Percentiles rank a stretch among this genome's conserved stretches.
Conservation (phyloP, 2,329 filamentous ascomycete genomes). For the Ascochyta pisi region DNA sequence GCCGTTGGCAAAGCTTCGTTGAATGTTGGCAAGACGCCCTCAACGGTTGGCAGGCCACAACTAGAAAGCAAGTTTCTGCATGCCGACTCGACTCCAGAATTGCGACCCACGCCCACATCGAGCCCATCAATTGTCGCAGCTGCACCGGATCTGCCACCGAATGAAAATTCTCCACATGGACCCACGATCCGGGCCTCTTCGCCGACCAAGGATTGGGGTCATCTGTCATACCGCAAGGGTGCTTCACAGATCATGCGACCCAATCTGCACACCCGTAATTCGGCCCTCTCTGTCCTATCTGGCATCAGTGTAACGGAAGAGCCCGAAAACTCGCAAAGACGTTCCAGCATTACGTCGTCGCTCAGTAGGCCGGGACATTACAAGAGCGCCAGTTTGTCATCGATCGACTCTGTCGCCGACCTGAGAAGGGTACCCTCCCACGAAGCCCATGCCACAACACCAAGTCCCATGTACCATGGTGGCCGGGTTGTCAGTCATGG, state of each 20-base stretch:
- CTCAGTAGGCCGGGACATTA: conserved; percentile 40
- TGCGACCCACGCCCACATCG: conserved; percentile 45
- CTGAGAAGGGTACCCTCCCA: conserved; percentile 36
- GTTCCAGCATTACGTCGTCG: conserved; percentile 44
- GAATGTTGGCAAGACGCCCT: conserved; percentile 16
- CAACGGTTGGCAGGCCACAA: conserved; percentile 25
- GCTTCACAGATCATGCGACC: conserved; percentile 57
- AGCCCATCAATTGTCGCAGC: conserved; percentile 39
- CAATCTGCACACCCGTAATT: conserved; percentile 40
- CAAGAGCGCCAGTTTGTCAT: conserved; percentile 54
- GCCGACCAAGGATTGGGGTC: conserved; percentile 56
- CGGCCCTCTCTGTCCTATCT: conserved; percentile 42
- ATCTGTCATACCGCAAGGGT: conserved; percentile 58
- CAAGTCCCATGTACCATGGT: conserved; percentile 47
- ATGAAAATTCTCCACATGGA: conserved; percentile 17
- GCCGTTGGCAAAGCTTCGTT: conserved; percentile 6
- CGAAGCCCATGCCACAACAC: conserved; percentile 29
- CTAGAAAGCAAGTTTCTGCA: conserved; percentile 72
- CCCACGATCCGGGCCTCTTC: conserved; percentile 49
- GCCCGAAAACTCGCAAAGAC: conserved; percentile 34
- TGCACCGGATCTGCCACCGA: conserved; percentile 35
- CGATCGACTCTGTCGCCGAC: conserved; percentile 53
- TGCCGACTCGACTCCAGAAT: conserved; percentile 62
- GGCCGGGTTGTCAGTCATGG: conserved; percentile 35
- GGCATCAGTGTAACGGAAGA: conserved; percentile 33